Percentiles rank a stretch among this genome's conserved stretches.
Conservation (phyloP, 345 rosid species). For the Sisymbrium altissimum region DNA sequence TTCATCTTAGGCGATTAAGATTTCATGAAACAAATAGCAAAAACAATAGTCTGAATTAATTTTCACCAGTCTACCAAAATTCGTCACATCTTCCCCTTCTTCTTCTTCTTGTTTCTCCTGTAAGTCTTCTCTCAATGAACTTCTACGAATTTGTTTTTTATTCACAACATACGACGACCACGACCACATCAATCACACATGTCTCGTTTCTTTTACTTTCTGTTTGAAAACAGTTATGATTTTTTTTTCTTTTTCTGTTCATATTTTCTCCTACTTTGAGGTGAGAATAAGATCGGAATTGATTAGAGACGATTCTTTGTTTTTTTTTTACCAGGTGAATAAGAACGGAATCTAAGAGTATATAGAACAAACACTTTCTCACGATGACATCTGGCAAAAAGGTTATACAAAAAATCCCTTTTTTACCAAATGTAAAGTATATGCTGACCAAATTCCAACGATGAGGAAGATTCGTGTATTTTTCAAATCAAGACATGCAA, state of each 20-base stretch:
- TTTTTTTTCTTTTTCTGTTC: neutral
- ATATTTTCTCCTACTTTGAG: neutral
- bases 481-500: conserved; percentile 9
- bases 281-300: neutral
- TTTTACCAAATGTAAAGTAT: neutral
- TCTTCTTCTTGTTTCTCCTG: neutral
- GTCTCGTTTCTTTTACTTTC: neutral
- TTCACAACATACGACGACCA: conserved; percentile 19
- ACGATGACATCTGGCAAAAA: conserved; percentile 11
- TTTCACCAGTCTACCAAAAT: conserved; percentile 10
- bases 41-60: neutral
- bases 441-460: neutral
- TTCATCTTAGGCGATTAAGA: conserved; percentile 12
- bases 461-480: neutral
- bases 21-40: conserved; percentile 7
- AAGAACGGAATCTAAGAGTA: neutral
- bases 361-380: neutral
- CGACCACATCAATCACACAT: conserved; percentile 8
- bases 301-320: neutral
- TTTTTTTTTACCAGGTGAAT: neutral
- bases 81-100: conserved; percentile 2
- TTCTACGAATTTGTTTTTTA: neutral
- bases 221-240: neutral
- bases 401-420: neutral
- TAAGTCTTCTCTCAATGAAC: neutral